Base-by-base conservation (phyloP, 768 basidiomycete species). In the Phanerodontia chrysosporium region DNA sequence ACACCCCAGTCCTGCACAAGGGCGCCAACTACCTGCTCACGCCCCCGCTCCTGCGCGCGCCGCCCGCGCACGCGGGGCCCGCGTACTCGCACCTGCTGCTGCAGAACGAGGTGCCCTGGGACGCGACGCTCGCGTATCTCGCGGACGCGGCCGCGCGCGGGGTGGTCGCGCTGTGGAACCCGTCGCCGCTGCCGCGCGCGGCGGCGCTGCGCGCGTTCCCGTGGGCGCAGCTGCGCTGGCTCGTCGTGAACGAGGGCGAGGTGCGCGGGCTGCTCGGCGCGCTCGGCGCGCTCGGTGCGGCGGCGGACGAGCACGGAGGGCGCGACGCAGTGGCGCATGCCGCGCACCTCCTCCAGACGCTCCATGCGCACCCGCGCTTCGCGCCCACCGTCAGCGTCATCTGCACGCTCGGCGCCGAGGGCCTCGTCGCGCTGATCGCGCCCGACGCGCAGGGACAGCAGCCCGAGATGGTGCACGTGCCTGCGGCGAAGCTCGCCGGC, bases 201-300 rank as follows among this genome's bases (percentile, higher is more conserved):
- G 66, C 65, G 2, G 71, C 83, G 58, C 70, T 84, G 21, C 62
- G 58, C 2, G 61, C 58, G 1, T 79, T 86, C 65, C 80, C 81
- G 1, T 86, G 83, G 83, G 55, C 68, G 25, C 70, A 74, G 45
- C 68, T 86, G 9, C 69, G 77, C 21, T 86, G 83, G 83, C 69
- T 86, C 30, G 68, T 86, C 57, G 74, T 86, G 29, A 86, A 86
- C 64, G 76, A 79, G 63, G 75, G 72, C 9, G 84, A 86, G 67
- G 80, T 78, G 4, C 49, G 49, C n/a, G 58, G 44, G 36, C 62
- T 72, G 24, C 62, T 69, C 16, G 3, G 21, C 46, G 42, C 18
- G 12, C 24, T 55, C 51, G 48, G 13, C 39, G 39, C 18, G 4
- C 10, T 10, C 8, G 8, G 25, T 36, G 12, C 44, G 49, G 27